Evolutionary conservation across 306 rosid genomes (phyloP), one percentile per base, ranked within the genome.

Genomic region (Vigna unguiculata): DNA sequence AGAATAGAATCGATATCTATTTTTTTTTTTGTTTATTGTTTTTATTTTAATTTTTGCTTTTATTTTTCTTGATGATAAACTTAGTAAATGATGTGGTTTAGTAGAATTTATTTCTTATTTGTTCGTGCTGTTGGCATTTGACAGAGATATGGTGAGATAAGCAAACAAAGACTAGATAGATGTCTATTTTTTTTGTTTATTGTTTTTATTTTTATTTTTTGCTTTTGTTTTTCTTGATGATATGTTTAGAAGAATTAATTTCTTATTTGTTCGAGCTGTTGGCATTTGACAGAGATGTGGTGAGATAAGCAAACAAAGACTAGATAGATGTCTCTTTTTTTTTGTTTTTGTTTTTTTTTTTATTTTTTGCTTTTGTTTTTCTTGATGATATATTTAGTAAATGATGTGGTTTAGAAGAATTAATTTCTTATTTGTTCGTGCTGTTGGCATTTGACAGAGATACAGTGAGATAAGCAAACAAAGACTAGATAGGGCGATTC

Each of bases 111-210:
- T 74, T 66, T 74, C 78, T 32, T 71, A 82, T 68, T n/a, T 62
- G 22, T 76, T 53, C 55, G 48, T 15, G 76, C 78, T 71, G 36
- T 78, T 83, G 74, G 67, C 53, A 75, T 84, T 79, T 87, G 79
- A 65, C 93, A 92, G 99, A 87, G 99, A 77, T 96, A 96, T 49
- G 83, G 90, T 78, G 97, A 91, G 84, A 54, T 88, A 81, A 87
- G 98, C 94, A 96, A 96, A 85, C 99, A 96, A 84, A 85, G 99
- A 79, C 94, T 96, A 67, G 99, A 96, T 84, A 93, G 98, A n/a
- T n/a, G n/a, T n/a, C n/a, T n/a, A n/a, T 41, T 38, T 10, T 4
- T 17, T 2, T 21, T 28, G 52, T 7, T 52, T 47, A 21, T 74
- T 71, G 9, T 52, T 84, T 48, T 61, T 62, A 28, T 28, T 28